Evolutionary conservation across 163 green algal species (phyloP).

Genomic region (Scenedesmus sp.): DNA sequence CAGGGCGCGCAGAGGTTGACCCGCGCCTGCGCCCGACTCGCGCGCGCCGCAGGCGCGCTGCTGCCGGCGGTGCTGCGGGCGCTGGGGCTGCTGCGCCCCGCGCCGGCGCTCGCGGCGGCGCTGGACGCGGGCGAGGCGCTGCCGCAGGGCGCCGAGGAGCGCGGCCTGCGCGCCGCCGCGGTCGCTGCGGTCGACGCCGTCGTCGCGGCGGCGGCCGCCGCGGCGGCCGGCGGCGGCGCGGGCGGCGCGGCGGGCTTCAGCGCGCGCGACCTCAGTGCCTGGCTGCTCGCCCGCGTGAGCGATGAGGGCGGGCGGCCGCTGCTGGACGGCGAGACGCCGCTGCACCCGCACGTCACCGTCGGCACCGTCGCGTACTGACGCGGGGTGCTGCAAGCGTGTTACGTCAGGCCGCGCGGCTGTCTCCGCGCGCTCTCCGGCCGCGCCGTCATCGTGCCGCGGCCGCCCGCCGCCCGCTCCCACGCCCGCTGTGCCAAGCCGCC

Average conservation of each 20-base stretch:
- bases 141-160: slow-evolving; percentile 18
- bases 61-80: slow-evolving; percentile 8
- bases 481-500: too few species aligned
- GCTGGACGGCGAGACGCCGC: too few species aligned
- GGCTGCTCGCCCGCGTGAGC: neutral
- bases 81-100: slow-evolving; percentile 12
- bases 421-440: too few species aligned
- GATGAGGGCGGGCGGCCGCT: slow-evolving; percentile 10
- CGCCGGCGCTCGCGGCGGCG: slow-evolving; percentile 8
- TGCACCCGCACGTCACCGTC: too few species aligned
- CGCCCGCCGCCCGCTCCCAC: too few species aligned
- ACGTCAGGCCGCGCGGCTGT: too few species aligned
- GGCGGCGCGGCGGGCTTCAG: neutral
- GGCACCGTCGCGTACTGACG: too few species aligned
- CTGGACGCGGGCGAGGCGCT: neutral
- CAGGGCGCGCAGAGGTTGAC: too few species aligned
- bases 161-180: slow-evolving; percentile 21
- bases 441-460: too few species aligned
- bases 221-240: too few species aligned
- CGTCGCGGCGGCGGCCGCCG: slow-evolving; percentile 23
- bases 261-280: slow-evolving; percentile 1
- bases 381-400: too few species aligned
- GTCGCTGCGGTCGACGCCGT: slow-evolving; percentile 29
- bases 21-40: too few species aligned
- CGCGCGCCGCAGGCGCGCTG: slow-evolving; percentile 28